phyloP scores from a whole-genome alignment of 2,329 filamentous ascomycete species.

The Onygenales sp. region DNA sequence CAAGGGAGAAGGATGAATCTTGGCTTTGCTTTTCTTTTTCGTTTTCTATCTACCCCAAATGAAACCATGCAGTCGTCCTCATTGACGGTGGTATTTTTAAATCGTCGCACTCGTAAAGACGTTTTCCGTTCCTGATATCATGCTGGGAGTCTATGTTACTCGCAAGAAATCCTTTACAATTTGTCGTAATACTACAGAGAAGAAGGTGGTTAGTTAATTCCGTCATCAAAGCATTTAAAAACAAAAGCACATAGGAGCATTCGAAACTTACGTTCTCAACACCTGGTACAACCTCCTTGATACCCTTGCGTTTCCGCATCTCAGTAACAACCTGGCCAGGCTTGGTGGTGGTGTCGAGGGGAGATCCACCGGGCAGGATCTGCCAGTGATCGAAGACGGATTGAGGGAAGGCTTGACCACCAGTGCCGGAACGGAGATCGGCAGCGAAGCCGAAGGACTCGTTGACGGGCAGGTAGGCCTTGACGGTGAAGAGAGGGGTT shows the following conservation, averaged over 20 bases:
- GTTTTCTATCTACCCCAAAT: background rate
- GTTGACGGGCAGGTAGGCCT: constrained; percentile 92
- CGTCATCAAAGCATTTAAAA: background rate
- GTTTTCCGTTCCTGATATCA: constrained; percentile 12
- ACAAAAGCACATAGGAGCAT: background rate
- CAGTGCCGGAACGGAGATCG: constrained; percentile 87
- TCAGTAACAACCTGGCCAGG: constrained; percentile 72
- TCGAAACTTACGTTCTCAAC: constrained; percentile 78
- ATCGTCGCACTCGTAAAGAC: constrained; percentile 35
- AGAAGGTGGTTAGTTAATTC: constrained; percentile 8
- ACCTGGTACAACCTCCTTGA: constrained; percentile 90
- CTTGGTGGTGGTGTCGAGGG: constrained; percentile 73
- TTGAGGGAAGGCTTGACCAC: constrained; percentile 98
- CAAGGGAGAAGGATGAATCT: background rate
- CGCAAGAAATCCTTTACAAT: constrained; percentile 57
- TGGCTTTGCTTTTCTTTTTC: background rate
- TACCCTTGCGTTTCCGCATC: constrained; percentile 99
- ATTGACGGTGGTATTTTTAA: constrained; percentile 17
- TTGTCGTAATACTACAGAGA: constrained; percentile 91
- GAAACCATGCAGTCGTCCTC: background rate
- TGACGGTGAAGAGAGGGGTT: constrained; percentile 99
- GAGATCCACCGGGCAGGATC: constrained; percentile 85
- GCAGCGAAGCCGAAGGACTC: constrained; percentile 99
- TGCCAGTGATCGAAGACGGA: constrained; percentile 99
- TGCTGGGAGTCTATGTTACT: constrained; percentile 11